phyloP scores from a whole-genome alignment of 2,329 filamentous ascomycete species.

The Fusarium sp. region DNA sequence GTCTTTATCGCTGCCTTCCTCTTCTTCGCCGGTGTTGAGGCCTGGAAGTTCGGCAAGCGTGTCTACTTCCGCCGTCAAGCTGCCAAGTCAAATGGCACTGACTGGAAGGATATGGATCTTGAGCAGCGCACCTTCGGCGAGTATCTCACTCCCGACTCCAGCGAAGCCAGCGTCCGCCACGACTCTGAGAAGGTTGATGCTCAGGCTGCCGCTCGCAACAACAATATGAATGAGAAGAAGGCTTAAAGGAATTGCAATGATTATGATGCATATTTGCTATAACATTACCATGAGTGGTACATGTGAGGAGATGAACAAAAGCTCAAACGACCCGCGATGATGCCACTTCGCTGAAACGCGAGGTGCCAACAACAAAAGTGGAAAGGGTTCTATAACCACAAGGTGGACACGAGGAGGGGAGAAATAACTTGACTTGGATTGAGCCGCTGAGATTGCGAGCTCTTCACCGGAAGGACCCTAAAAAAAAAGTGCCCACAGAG shows the following conservation, averaged over 20 bases:
- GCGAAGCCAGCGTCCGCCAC: constrained; percentile 48
- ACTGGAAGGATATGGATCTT: constrained; percentile 56
- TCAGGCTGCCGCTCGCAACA: constrained; percentile 13
- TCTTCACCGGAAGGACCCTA: constrained; percentile 32
- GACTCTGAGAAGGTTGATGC: constrained; percentile 44
- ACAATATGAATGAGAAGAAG: constrained; percentile 39
- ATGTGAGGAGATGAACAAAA: constrained; percentile 6
- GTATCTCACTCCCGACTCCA: constrained; percentile 51
- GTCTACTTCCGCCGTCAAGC: constrained; percentile 53
- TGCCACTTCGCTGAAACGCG: constrained; percentile 13
- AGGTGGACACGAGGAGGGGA: constrained; percentile 46
- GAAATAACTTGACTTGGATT: constrained; percentile 40
- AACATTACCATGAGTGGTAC: constrained; percentile 1
- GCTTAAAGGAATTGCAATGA: constrained; percentile 25
- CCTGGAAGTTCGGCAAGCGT: constrained; percentile 71
- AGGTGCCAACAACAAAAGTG: constrained; percentile 32
- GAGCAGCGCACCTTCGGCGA: constrained; percentile 58
- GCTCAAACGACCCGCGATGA: constrained; percentile 12
- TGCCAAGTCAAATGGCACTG: constrained; percentile 42
- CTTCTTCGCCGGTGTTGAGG: constrained; percentile 70
- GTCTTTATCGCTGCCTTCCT: constrained; percentile 66
- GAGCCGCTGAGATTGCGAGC: constrained; percentile 36
- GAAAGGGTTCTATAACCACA: constrained; percentile 29
- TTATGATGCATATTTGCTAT: constrained; percentile 6
- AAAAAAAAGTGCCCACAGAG: constrained; percentile 20